Evolutionary conservation across 2,329 filamentous ascomycete species (phyloP), one percentile per base, ranked within the genome.

Genomic region (Scedosporium minutisporum): DNA sequence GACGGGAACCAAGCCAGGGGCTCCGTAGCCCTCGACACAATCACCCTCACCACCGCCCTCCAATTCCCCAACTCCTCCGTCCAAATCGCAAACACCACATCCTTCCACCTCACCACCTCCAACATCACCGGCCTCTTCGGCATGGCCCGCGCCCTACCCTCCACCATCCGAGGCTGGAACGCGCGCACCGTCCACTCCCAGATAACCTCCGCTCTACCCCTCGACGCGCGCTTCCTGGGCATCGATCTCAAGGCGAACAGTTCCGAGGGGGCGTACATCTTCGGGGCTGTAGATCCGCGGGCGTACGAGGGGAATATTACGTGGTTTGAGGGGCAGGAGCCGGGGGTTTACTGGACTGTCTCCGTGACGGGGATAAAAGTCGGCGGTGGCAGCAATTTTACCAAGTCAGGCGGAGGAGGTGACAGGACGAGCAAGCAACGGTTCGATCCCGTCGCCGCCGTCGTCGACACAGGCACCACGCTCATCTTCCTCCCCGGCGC

Each of bases 401-500:
- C 64, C 10, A 55, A 63, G 21, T 2, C 1, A 14, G 76, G 77
- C 18, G 67, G 68, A 62, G 69, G 70, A 6, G 58, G 67, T 5
- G 69, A 70, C 42, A 65, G 67, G 29, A 63, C 70, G 48, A 75
- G 74, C 68, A 72, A 38, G 53, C 76, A 72, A 65, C 68, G 55
- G 74, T 76, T 63, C 68, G 51, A 75, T 55, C 67, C 68, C 18
- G 78, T 80, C 67, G 74, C 75, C 29, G 82, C 85, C 57, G 87
- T 88, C 62, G 78, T 84, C 29, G 88, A 91, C 72, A 90, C 88
- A 2, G 87, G 87, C 25, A 88, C 86, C 3, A 86, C 87, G 1
- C 76, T 90, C 61, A 76, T 90, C 70, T 81, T 89, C 59, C 74
- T 87, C 27, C 81, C 83, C 33, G 74, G 80, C 16, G 74, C 77